Conservation (phyloP, 495 filamentous ascomycete genomes). For the Saxispiralis lemnorum region DNA sequence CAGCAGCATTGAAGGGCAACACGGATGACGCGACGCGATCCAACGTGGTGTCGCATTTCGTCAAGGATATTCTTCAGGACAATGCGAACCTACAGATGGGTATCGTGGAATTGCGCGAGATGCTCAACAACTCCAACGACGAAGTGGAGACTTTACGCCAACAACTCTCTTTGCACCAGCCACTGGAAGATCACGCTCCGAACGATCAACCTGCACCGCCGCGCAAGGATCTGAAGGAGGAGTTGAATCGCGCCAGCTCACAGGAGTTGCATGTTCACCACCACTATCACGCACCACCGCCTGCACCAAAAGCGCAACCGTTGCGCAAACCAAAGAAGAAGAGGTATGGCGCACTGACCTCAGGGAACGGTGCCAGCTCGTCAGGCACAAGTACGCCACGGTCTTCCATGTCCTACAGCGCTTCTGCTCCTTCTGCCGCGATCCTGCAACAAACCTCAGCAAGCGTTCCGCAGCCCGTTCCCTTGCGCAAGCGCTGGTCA, state of each 20-base stretch:
- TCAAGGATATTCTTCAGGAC: conserved; percentile 86
- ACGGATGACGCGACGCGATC: conserved; percentile 22
- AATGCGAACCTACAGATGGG: conserved; percentile 84
- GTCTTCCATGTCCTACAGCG: conserved; percentile 23
- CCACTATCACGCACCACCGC: conserved; percentile 58
- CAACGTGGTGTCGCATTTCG: conserved; percentile 73
- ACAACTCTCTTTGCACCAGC: conserved; percentile 66
- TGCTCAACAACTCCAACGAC: conserved; percentile 83
- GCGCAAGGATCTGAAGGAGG: conserved; percentile 43
- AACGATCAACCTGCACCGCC: conserved; percentile 32
- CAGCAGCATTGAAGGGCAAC: conserved; percentile 46
- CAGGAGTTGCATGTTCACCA: conserved; percentile 82
- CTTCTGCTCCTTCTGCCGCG: conserved; percentile 34
- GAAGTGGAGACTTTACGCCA: conserved; percentile 77
- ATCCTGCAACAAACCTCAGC: conserved; percentile 48
- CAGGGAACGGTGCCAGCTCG: conserved; percentile 40
- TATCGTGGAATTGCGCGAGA: conserved; percentile 75
- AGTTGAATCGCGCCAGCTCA: conserved; percentile 29
- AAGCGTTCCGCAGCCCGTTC: conserved; percentile 36
- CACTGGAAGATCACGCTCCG: conserved; percentile 28
- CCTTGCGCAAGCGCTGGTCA: conserved; percentile 38
- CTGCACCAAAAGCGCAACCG: conserved; percentile 38
- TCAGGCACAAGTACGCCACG: conserved; percentile 27
- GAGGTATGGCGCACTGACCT: conserved; percentile 37
- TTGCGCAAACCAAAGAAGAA: conserved; percentile 52